Percentiles rank a stretch among this genome's conserved stretches.
These are phyloP conservation scores for Tieghemiomyces parasiticus DNA, from an alignment of 192 early-diverging fungal genomes.

Conservation along the genomic window DNA sequence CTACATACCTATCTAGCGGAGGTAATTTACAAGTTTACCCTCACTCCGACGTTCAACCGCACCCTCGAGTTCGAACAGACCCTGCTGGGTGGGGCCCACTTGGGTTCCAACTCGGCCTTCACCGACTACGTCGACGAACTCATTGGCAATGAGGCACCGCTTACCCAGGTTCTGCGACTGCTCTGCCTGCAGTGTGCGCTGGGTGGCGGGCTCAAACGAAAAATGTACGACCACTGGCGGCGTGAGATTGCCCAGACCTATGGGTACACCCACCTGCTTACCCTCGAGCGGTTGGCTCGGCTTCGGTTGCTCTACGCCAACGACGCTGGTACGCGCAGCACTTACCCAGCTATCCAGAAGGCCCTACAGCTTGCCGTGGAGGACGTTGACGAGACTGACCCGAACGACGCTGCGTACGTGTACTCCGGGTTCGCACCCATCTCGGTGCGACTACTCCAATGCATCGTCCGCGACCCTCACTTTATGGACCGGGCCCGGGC, in stretches of 20 bases:
- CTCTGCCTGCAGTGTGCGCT: constrained; percentile 74
- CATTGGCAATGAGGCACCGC: constrained; percentile 56
- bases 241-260: constrained; percentile 82
- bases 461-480: constrained; percentile 34
- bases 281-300: constrained; percentile 59
- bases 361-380: constrained; percentile 66
- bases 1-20: constrained; percentile 41
- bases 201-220: constrained; percentile 69
- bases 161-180: constrained; percentile 60
- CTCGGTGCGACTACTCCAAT: constrained; percentile 77
- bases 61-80: constrained; percentile 85
- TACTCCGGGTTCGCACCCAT: constrained; percentile 93
- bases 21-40: constrained; percentile 61
- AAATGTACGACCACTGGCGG: constrained; percentile 65
- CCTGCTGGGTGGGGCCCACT: constrained; percentile 15
- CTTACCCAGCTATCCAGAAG: constrained; percentile 46
- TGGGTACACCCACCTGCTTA: constrained; percentile 78
- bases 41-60: constrained; percentile 65
- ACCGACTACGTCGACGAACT: constrained; percentile 81
- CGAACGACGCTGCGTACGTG: constrained; percentile 81
- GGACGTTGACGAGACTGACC: constrained; percentile 71
- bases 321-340: constrained; percentile 25
- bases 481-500: constrained; percentile 16
- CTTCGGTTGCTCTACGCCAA: constrained; percentile 46
- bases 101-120: constrained; percentile 13